Conservation (phyloP, 805 yeast genomes). For the Isabelozyma gotoi region DNA sequence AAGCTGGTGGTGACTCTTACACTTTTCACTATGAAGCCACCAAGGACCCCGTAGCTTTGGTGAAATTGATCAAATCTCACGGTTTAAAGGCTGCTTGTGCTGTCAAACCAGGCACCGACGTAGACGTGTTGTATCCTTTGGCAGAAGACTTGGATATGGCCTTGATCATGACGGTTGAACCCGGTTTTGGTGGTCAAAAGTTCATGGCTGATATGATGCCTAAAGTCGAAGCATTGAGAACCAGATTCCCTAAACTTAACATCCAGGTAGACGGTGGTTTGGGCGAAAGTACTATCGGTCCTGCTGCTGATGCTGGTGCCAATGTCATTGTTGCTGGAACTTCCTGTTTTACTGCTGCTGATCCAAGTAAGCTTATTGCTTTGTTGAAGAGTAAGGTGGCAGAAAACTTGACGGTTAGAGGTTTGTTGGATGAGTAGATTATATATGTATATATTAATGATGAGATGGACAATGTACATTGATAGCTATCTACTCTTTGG, state of each 20-base stretch:
- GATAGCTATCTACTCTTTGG: too few species aligned
- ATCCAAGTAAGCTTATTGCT: conserved; percentile 73
- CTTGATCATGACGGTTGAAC: conserved; percentile 98
- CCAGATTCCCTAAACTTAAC: conserved; percentile 71
- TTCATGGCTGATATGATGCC: conserved; percentile 97
- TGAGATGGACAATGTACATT: background rate
- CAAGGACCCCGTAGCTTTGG: conserved; percentile 69
- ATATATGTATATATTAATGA: conserved; percentile 1
- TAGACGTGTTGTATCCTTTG: conserved; percentile 73
- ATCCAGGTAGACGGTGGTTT: conserved; percentile 98
- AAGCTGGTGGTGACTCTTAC: conserved; percentile 93
- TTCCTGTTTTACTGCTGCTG: conserved; percentile 80
- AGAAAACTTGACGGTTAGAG: conserved; percentile 45
- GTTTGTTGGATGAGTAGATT: conserved; percentile 25
- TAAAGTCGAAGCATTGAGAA: conserved; percentile 77
- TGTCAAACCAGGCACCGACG: conserved; percentile 89
- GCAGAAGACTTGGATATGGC: conserved; percentile 87
- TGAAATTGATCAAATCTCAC: conserved; percentile 67
- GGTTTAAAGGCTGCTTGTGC: conserved; percentile 97
- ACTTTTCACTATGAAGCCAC: conserved; percentile 96
- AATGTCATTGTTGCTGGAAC: conserved; percentile 98
- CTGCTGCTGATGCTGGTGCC: conserved; percentile 96
- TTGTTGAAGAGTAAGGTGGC: conserved; percentile 65
- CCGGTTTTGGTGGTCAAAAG: conserved; percentile 98
- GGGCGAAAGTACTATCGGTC: conserved; percentile 78